A percentile compares a stretch with the other conserved stretches of the same genome.
These are phyloP conservation scores for Penicillium freii DNA, from an alignment of 2,329 filamentous ascomycete genomes.

Conservation along the genomic window DNA sequence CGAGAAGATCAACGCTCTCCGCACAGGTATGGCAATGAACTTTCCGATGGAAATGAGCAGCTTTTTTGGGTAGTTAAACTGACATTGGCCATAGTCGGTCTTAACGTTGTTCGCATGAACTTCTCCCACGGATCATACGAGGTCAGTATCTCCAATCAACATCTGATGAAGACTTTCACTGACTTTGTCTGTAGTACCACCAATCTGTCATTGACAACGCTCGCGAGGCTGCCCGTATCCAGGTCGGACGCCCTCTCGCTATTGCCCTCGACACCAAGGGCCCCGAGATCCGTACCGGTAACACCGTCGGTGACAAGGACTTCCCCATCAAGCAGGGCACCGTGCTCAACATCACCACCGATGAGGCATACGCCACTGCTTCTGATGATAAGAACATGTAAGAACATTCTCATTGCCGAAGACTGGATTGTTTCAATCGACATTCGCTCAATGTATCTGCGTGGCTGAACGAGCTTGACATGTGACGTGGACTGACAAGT, in stretches of 20 bases:
- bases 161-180: slow-evolving; percentile 4
- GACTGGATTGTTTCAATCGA: neutral
- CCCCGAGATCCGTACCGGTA: slow-evolving; percentile 82
- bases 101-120: slow-evolving; percentile 99
- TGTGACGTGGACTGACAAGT: slow-evolving; percentile 16
- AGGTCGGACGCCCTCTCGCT: slow-evolving; percentile 82
- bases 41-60: neutral
- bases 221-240: slow-evolving; percentile 74
- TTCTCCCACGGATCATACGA: slow-evolving; percentile 92
- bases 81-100: slow-evolving; percentile 60
- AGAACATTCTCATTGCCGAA: slow-evolving; percentile 33
- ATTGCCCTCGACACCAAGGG: slow-evolving; percentile 88
- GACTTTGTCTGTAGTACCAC: slow-evolving; percentile 65
- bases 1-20: slow-evolving; percentile 93
- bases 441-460: neutral
- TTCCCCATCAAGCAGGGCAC: slow-evolving; percentile 79
- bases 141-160: slow-evolving; percentile 35
- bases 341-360: slow-evolving; percentile 93
- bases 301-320: slow-evolving; percentile 68
- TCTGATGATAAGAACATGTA: slow-evolving; percentile 94
- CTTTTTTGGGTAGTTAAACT: slow-evolving; percentile 17
- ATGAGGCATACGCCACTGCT: slow-evolving; percentile 81
- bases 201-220: slow-evolving; percentile 97
- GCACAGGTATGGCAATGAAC: slow-evolving; percentile 53
- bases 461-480: neutral